phyloP scores from a whole-genome alignment of 2,329 filamentous ascomycete species.

The Tothia fuscella region DNA sequence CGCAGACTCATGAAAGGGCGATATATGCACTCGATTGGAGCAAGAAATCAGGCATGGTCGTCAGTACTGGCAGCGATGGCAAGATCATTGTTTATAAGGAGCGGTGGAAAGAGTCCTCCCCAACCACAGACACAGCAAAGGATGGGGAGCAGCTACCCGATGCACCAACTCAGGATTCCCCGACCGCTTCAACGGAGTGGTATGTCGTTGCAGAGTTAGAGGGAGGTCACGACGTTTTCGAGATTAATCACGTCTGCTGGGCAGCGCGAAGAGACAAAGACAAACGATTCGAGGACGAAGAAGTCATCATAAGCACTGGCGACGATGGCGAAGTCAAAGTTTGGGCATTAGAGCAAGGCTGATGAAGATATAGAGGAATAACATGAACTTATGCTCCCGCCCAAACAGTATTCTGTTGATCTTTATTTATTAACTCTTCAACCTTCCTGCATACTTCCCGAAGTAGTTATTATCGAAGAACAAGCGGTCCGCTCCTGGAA shows the following conservation, averaged over 20 bases:
- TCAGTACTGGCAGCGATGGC: slow-evolving; percentile 84
- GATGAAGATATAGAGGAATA: too few species aligned
- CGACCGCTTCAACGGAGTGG: slow-evolving; percentile 49
- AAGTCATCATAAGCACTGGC: slow-evolving; percentile 81
- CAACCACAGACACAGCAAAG: slow-evolving; percentile 16
- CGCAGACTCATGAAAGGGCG: slow-evolving; percentile 62
- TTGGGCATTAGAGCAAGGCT: slow-evolving; percentile 41
- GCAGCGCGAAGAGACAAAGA: slow-evolving; percentile 62
- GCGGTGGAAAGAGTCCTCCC: slow-evolving; percentile 24
- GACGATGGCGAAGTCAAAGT: slow-evolving; percentile 82
- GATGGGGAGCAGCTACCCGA: slow-evolving; percentile 13
- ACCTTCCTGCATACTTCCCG: too few species aligned
- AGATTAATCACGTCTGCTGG: slow-evolving; percentile 89
- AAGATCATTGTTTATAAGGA: slow-evolving; percentile 70
- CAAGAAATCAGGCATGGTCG: slow-evolving; percentile 59
- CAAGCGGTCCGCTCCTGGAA: too few species aligned
- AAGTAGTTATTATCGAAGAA: too few species aligned
- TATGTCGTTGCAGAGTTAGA: slow-evolving; percentile 54
- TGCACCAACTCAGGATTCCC: slow-evolving; percentile 15
- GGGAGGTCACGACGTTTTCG: slow-evolving; percentile 79
- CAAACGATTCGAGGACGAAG: slow-evolving; percentile 51
- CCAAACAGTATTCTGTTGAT: too few species aligned
- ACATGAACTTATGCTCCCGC: too few species aligned
- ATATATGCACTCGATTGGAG: slow-evolving; percentile 85
- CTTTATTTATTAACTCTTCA: too few species aligned